phyloP scores from a whole-genome alignment of 768 basidiomycete genomes.

The Suillus hirtellus region DNA sequence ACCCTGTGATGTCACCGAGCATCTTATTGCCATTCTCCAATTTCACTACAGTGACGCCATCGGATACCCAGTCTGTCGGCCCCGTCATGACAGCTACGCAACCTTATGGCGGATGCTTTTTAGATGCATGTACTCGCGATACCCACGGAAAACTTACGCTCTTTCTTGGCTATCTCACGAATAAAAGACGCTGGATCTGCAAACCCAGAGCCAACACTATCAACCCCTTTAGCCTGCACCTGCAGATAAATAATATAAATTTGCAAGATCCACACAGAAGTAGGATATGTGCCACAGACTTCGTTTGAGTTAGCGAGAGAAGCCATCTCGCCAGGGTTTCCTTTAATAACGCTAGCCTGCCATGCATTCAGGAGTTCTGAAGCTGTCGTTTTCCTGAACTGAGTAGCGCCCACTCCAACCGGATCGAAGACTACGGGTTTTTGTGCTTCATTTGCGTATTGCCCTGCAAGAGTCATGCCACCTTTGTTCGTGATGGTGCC shows the following conservation, averaged over 20 bases:
- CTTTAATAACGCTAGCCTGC: conserved; percentile 92
- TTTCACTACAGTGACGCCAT: conserved; percentile 69
- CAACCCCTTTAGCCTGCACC: conserved; percentile 82
- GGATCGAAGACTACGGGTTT: conserved; percentile 90
- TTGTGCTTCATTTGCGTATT: conserved; percentile 61
- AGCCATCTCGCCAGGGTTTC: conserved; percentile 89
- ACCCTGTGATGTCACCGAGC: conserved; percentile 83
- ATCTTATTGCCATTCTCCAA: conserved; percentile 73
- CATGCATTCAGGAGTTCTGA: conserved; percentile 71
- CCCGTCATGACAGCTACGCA: conserved; percentile 85
- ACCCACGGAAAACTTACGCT: conserved; percentile 52
- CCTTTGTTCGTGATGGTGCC: conserved; percentile 74
- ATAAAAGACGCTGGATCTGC: conserved; percentile 73
- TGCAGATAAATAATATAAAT: conserved; percentile 24
- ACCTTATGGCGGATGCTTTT: conserved; percentile 41
- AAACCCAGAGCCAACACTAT: conserved; percentile 79
- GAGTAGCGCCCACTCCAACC: conserved; percentile 85
- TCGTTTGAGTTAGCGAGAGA: conserved; percentile 75
- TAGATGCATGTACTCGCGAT: background rate
- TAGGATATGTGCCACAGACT: conserved; percentile 37
- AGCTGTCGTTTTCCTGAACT: conserved; percentile 56
- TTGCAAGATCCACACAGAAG: background rate
- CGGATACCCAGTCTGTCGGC: conserved; percentile 77
- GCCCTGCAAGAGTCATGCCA: conserved; percentile 78
- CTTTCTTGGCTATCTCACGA: conserved; percentile 63